Percentiles rank a stretch among this genome's conserved stretches.
Conservation (phyloP, 164 flowering plant species). For the Chloranthus sessilifolius region DNA sequence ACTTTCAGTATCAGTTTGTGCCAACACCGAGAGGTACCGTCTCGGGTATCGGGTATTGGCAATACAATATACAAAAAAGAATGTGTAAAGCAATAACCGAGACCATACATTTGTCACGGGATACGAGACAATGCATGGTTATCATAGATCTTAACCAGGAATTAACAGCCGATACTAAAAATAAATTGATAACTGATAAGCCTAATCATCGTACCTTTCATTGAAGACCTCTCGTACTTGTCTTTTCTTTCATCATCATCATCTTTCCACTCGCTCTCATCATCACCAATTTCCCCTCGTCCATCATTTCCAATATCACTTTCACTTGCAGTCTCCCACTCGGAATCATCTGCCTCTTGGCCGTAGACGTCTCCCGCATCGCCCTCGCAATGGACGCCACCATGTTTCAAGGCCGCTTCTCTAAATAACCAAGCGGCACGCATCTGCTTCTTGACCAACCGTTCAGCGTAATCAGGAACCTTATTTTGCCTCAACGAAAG, state of each 20-base stretch:
- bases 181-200: too few species aligned
- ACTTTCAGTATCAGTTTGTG: too few species aligned
- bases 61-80: too few species aligned
- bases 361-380: slow-evolving; percentile 60
- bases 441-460: slow-evolving; percentile 97
- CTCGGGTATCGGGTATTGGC: too few species aligned
- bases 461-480: slow-evolving; percentile 98
- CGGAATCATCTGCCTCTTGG: slow-evolving; percentile 85
- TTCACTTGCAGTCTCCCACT: slow-evolving; percentile 99
- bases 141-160: too few species aligned
- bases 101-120: too few species aligned
- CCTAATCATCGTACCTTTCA: slow-evolving; percentile 64
- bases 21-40: too few species aligned
- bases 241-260: slow-evolving; percentile 61
- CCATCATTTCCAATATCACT: slow-evolving; percentile 91
- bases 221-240: slow-evolving; percentile 49
- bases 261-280: slow-evolving; percentile 62
- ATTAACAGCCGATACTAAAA: too few species aligned
- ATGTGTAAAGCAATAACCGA: too few species aligned
- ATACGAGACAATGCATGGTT: too few species aligned
- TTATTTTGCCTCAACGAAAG: slow-evolving; percentile 80
- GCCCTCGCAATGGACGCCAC: slow-evolving; percentile 70
- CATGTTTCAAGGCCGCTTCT: slow-evolving; percentile 88
- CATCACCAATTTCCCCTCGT: slow-evolving; percentile 56
- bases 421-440: slow-evolving; percentile 97